Percentiles rank a stretch among this genome's conserved stretches.
phyloP scores from a whole-genome alignment of 306 rosid genomes.

The Styphnolobium japonicum region DNA sequence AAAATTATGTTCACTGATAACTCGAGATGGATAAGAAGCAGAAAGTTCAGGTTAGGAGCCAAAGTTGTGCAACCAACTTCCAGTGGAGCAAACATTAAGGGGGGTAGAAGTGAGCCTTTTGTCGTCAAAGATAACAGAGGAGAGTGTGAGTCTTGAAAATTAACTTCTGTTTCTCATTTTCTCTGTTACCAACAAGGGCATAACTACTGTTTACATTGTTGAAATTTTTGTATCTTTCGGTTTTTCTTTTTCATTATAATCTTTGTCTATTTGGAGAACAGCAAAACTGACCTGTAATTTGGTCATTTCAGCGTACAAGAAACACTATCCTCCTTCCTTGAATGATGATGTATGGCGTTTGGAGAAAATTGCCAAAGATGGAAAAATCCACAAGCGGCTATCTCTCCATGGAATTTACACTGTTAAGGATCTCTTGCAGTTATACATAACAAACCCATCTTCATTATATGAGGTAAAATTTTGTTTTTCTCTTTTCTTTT shows the following conservation, averaged over 20 bases:
- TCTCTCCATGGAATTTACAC: constrained; percentile 9
- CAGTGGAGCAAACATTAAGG: constrained; percentile 36
- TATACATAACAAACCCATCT: constrained; percentile 21
- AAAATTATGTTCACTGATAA: constrained; percentile 37
- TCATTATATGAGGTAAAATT: constrained; percentile 37
- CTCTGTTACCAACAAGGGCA: not conserved
- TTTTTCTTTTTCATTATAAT: not conserved
- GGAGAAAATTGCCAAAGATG: constrained; percentile 50
- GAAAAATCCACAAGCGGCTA: constrained; percentile 37
- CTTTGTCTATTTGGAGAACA: not conserved
- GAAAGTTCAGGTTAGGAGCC: constrained; percentile 48
- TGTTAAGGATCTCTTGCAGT: constrained; percentile 50
- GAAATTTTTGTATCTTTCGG: not conserved
- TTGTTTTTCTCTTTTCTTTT: not conserved
- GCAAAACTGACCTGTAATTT: constrained; percentile 16
- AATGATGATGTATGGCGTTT: constrained; percentile 63
- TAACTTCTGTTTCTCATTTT: not conserved
- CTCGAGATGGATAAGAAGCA: constrained; percentile 43
- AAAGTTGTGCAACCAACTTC: not conserved
- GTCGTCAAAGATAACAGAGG: constrained; percentile 65
- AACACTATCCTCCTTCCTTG: constrained; percentile 57
- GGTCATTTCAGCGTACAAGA: constrained; percentile 48
- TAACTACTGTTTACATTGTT: not conserved
- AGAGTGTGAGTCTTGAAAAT: constrained; percentile 46
- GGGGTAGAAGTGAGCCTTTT: constrained; percentile 45